phyloP scores from a whole-genome alignment of 2,329 filamentous ascomycete genomes.

The Grosmannia serpens region DNA sequence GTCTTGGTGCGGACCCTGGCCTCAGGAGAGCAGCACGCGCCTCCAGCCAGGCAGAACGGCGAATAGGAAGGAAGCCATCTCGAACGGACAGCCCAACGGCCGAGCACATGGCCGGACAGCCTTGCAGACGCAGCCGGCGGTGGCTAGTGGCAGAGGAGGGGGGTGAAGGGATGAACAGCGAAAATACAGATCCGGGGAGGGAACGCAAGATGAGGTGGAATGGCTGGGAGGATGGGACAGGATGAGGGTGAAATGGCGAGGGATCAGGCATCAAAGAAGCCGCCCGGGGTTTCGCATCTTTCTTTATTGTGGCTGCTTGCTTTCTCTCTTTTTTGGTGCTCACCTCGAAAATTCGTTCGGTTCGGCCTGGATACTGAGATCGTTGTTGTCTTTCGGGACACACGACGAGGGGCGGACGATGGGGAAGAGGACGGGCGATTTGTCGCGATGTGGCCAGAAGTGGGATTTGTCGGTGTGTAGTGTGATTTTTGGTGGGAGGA shows the following conservation, averaged over 20 bases:
- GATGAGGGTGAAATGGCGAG: not conserved
- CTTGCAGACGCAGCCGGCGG: not conserved
- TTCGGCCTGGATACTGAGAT: not conserved
- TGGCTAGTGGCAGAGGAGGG: not conserved
- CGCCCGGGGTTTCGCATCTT: not conserved
- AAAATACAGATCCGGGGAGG: not conserved
- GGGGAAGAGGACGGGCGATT: constrained; percentile 9
- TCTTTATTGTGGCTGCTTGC: not conserved
- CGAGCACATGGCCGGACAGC: not conserved
- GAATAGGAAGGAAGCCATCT: not conserved
- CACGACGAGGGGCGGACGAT: not conserved
- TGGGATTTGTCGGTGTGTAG: constrained; percentile 15
- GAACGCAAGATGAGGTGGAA: not conserved
- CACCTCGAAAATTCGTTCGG: not conserved
- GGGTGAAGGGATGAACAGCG: not conserved
- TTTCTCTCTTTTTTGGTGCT: not conserved
- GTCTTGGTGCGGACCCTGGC: not conserved
- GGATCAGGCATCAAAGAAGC: not conserved
- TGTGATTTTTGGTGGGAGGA: constrained; percentile 8
- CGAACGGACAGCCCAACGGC: not conserved
- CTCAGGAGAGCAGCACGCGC: not conserved
- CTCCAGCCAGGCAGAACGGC: not conserved
- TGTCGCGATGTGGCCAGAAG: constrained; percentile 16
- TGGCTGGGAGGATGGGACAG: not conserved
- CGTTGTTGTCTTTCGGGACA: constrained; percentile 1